Percentiles rank a stretch among this genome's conserved stretches.
phyloP scores from a whole-genome alignment of 768 basidiomycete genomes.

The Porpolomopsis calyptriformis region DNA sequence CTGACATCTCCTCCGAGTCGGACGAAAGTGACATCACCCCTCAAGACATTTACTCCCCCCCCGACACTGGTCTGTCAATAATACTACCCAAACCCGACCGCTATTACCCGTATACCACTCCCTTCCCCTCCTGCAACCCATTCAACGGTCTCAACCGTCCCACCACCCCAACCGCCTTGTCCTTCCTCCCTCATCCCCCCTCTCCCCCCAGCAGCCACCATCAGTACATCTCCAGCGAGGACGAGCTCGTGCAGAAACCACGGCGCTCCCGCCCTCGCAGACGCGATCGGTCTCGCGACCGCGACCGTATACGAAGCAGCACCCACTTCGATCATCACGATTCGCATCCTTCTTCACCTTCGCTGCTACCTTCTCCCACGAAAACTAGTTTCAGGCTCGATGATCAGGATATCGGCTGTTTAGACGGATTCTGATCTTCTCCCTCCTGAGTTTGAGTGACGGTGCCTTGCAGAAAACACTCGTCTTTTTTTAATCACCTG shows the following conservation, averaged over 20 bases:
- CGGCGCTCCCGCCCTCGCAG: slow-evolving; percentile 5
- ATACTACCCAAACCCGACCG: background rate
- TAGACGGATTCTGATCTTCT: slow-evolving; percentile 7
- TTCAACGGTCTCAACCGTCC: slow-evolving; percentile 3
- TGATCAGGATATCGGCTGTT: slow-evolving; percentile 5
- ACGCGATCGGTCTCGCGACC: slow-evolving; percentile 8
- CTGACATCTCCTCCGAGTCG: slow-evolving; percentile 51
- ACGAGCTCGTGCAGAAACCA: slow-evolving; percentile 3
- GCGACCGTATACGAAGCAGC: slow-evolving; percentile 6
- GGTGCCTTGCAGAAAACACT: no score
- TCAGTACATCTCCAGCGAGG: slow-evolving; percentile 2
- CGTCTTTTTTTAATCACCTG: no score
- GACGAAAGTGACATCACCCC: slow-evolving; percentile 59
- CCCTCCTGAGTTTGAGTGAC: no score
- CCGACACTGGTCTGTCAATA: background rate
- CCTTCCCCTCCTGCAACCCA: background rate
- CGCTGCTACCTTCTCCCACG: slow-evolving; percentile 2
- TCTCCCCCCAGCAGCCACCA: background rate
- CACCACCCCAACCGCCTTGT: background rate
- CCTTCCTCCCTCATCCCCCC: slow-evolving; percentile 6
- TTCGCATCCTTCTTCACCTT: no score
- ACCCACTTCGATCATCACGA: slow-evolving; percentile 3
- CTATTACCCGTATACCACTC: background rate
- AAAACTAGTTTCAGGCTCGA: slow-evolving; percentile 1
- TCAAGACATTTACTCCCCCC: slow-evolving; percentile 26